Evolutionary conservation across 768 basidiomycete species (phyloP).

Genomic region (Sarcodon aspratus): DNA sequence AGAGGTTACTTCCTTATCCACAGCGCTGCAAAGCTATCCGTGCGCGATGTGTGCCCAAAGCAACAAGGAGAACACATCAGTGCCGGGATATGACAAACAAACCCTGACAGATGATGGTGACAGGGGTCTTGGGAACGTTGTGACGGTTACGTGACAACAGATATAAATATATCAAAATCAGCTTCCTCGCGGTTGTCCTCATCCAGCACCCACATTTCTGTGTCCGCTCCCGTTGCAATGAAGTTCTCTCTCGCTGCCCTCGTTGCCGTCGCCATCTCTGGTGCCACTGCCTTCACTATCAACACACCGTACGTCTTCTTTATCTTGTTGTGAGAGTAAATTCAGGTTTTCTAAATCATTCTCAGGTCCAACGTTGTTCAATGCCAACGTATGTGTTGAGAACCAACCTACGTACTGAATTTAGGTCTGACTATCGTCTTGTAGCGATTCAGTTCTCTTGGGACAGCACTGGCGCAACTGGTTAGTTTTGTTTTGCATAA

Average conservation of each 20-base stretch:
- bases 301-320: slow-evolving; percentile 58
- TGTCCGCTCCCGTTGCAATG: slow-evolving; percentile 28
- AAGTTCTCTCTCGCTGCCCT: slow-evolving; percentile 28
- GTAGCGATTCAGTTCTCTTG: slow-evolving; percentile 37
- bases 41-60: background rate
- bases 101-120: background rate
- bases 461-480: slow-evolving; percentile 44
- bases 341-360: slow-evolving; percentile 2
- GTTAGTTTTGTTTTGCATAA: background rate
- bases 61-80: background rate
- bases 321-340: background rate
- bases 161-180: slow-evolving; percentile 2
- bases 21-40: background rate
- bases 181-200: slow-evolving; percentile 10
- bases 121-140: background rate
- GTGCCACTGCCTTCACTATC: slow-evolving; percentile 37
- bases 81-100: background rate
- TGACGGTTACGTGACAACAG: background rate
- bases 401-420: too few species aligned
- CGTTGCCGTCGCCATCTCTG: slow-evolving; percentile 24
- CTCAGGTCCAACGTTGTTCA: slow-evolving; percentile 34
- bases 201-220: slow-evolving; percentile 15
- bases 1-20: background rate
- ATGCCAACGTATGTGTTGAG: slow-evolving; percentile 30
- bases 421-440: background rate